Evolutionary conservation across 1,284 basidiomycete genomes (phyloP).

Genomic region (Microbotryum intermedium): DNA sequence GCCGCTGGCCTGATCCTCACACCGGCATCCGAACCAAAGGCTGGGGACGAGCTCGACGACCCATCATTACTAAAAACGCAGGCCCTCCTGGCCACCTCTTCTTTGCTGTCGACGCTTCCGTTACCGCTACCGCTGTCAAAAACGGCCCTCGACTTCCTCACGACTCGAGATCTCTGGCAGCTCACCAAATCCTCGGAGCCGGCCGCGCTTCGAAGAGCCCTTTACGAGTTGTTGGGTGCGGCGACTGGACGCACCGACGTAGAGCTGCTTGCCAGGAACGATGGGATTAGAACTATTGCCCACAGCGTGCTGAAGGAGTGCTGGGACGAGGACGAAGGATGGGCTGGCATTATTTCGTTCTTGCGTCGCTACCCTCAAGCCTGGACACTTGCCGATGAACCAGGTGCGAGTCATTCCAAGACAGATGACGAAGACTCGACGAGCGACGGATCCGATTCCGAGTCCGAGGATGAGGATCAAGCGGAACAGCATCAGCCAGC

Average conservation of each 20-base stretch:
- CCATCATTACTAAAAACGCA: conserved; percentile 20
- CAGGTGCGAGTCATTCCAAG: neutral
- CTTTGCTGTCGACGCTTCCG: conserved; percentile 16
- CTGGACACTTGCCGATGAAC: conserved; percentile 31
- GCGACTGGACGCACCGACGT: conserved; percentile 9
- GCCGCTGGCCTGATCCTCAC: conserved; percentile 13
- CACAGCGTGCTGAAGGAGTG: conserved; percentile 18
- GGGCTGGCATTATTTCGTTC: conserved; percentile 25
- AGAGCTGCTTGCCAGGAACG: conserved; percentile 2
- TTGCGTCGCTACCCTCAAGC: conserved; percentile 30
- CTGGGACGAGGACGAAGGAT: conserved; percentile 26
- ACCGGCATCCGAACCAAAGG: conserved; percentile 38
- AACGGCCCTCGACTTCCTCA: conserved; percentile 7
- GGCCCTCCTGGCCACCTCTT: conserved; percentile 15
- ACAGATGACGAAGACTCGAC: neutral
- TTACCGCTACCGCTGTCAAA: conserved; percentile 13
- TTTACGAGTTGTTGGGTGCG: conserved; percentile 25
- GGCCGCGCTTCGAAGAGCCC: conserved; percentile 5
- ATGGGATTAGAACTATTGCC: conserved; percentile 2
- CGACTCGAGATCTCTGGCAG: conserved; percentile 15
- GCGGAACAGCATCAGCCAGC: neutral
- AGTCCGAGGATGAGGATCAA: neutral
- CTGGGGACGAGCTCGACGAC: conserved; percentile 48
- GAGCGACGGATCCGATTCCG: no score
- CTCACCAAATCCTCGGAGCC: conserved; percentile 5